These are phyloP conservation scores for Leccinum obscurum DNA, from an alignment of 768 basidiomycete genomes.

Conservation along the genomic window DNA sequence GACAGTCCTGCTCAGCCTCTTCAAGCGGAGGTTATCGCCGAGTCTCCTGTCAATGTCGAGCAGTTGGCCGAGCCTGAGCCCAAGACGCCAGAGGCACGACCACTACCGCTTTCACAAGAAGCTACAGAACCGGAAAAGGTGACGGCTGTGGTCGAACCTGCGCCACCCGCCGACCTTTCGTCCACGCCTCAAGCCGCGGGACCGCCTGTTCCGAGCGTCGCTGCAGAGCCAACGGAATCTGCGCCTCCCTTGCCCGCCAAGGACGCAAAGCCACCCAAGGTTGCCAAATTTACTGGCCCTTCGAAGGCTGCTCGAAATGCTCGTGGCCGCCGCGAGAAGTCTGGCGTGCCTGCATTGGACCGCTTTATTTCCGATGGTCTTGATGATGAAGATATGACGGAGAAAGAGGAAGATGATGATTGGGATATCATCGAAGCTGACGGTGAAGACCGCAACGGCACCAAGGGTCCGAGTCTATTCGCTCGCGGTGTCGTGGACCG, in stretches of 20 bases:
- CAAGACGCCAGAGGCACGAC: constrained; percentile 74
- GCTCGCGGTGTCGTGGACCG: constrained; percentile 91
- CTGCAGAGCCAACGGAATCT: constrained; percentile 18
- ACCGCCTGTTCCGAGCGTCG: constrained; percentile 1
- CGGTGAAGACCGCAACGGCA: constrained; percentile 81
- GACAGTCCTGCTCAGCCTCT: constrained; percentile 25
- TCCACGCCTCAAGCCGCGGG: constrained; percentile 19
- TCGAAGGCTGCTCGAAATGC: constrained; percentile 27
- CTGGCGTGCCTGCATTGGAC: constrained; percentile 80
- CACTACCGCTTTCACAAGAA: constrained; percentile 35
- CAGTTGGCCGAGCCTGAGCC: constrained; percentile 55
- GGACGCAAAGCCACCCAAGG: constrained; percentile 30
- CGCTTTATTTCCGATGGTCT: constrained; percentile 60
- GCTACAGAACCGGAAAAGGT: constrained; percentile 18
- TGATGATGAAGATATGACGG: constrained; percentile 42
- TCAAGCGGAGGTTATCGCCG: constrained; percentile 36
- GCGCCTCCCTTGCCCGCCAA: constrained; percentile 35
- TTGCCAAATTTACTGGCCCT: constrained; percentile 13
- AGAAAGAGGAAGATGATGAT: constrained; percentile 69
- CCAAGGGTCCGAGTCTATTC: constrained; percentile 78
- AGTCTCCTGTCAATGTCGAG: constrained; percentile 35
- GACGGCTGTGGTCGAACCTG: constrained; percentile 15
- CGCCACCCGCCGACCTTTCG: constrained; percentile 14
- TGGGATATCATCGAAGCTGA: constrained; percentile 91
- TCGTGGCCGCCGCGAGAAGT: constrained; percentile 70